Percentiles rank a stretch among this genome's conserved stretches.
These are phyloP conservation scores for Mycena vulgaris DNA, from an alignment of 768 basidiomycete species.

Conservation along the genomic window DNA sequence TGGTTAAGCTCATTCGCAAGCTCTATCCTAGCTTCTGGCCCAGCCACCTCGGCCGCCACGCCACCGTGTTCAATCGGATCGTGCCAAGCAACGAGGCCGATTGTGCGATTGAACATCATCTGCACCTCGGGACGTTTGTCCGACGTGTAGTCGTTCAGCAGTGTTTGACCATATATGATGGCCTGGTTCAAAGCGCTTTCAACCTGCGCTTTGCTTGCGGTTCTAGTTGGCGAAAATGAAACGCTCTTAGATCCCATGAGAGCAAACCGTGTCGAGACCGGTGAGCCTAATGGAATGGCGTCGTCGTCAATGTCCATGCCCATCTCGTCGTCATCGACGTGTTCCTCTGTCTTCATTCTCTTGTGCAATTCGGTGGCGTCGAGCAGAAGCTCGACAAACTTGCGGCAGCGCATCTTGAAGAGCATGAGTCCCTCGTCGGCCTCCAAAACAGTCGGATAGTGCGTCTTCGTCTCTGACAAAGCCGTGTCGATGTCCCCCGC, in stretches of 20 bases:
- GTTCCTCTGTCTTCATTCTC: constrained; percentile 61
- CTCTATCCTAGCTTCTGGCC: constrained; percentile 73
- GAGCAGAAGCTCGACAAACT: constrained; percentile 87
- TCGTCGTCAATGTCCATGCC: constrained; percentile 76
- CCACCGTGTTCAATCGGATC: constrained; percentile 80
- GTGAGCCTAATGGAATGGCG: constrained; percentile 34
- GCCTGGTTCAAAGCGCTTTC: constrained; percentile 76
- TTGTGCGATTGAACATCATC: constrained; percentile 79
- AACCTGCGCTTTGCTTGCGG: constrained; percentile 53
- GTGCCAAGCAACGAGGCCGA: constrained; percentile 85
- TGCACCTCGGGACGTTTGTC: constrained; percentile 77
- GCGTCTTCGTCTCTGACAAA: constrained; percentile 65
- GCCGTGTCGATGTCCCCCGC: constrained; percentile 82
- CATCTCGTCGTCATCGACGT: constrained; percentile 62
- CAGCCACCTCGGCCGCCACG: constrained; percentile 76
- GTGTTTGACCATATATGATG: constrained; percentile 79
- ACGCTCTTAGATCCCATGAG: constrained; percentile 34
- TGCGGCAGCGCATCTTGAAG: constrained; percentile 89
- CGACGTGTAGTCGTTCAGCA: constrained; percentile 78
- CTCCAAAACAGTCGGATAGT: constrained; percentile 77
- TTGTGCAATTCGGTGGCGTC: constrained; percentile 81
- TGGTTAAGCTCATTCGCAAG: constrained; percentile 86
- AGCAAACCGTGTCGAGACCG: constrained; percentile 32
- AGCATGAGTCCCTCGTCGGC: constrained; percentile 78
- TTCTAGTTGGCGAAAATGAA: constrained; percentile 42